A percentile compares a stretch with the other conserved stretches of the same genome.
Evolutionary conservation across 2,329 filamentous ascomycete genomes (phyloP).

Genomic region (Dactylonectria macrodidyma): DNA sequence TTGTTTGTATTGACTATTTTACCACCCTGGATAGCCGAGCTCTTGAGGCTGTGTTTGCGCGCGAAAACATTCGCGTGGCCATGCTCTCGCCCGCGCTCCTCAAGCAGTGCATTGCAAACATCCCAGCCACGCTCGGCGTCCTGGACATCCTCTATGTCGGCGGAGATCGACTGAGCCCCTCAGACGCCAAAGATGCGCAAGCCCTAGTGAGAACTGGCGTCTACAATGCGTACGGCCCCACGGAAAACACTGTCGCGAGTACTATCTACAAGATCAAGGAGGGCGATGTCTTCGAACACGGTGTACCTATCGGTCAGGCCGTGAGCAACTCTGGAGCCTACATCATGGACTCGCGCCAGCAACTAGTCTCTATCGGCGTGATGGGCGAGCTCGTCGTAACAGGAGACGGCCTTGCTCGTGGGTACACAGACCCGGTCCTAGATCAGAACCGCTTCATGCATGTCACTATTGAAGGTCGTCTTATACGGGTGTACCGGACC

Average conservation of each 20-base stretch:
- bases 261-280: constrained; percentile 15
- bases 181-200: not conserved
- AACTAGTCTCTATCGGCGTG: constrained; percentile 44
- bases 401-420: constrained; percentile 31
- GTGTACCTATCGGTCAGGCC: constrained; percentile 39
- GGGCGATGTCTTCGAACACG: constrained; percentile 21
- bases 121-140: constrained; percentile 1
- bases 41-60: too few relatives aligned
- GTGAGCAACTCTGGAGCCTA: constrained; percentile 41
- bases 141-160: constrained; percentile 32
- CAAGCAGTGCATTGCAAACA: constrained; percentile 36
- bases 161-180: constrained; percentile 30
- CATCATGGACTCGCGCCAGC: constrained; percentile 44
- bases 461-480: not conserved
- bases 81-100: constrained; percentile 38
- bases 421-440: not conserved
- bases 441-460: not conserved
- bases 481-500: constrained; percentile 28
- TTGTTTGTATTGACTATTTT: constrained; percentile 34
- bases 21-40: constrained; percentile 19
- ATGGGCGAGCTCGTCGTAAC: constrained; percentile 49
- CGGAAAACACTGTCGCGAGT: constrained; percentile 35
- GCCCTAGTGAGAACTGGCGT: not conserved
- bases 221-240: constrained; percentile 37
- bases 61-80: not conserved